Evolutionary conservation across 495 filamentous ascomycete species (phyloP), one percentile per base, ranked within the genome.

Genomic region (Parmelia sp.): DNA sequence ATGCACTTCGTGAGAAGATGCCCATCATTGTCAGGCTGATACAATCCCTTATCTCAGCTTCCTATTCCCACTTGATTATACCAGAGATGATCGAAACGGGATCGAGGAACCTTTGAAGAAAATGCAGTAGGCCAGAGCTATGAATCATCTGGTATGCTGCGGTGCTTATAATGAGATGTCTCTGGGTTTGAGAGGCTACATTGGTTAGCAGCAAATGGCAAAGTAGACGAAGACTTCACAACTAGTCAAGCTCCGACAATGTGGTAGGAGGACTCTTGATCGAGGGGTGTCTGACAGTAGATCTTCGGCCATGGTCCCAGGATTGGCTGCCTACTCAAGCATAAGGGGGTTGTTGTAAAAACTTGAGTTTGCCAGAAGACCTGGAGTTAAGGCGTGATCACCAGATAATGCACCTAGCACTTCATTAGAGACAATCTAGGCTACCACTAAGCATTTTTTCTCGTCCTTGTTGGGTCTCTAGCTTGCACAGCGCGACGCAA

Each of bases 11-110:
- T 49, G 45, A 49, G 45, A 25, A 49, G 45, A 12, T 10, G 45
- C 45, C 11, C 45, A 25, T 49, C 8, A 25, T 49, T 49, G n/a
- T 12, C 45, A 27, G 23, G 23, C 23, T 49, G 45, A 8, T 27
- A 23, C 11, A n/a, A 8, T 27, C 25, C 45, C 78, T 75, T 68
- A 82, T 74, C 29, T 82, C 82, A 74, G 84, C 78, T 63, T 85
- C 83, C 31, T 77, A 71, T 37, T 79, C 79, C 70, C 80, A 82
- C 64, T 82, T 75, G 53, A 74, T 77, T 62, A 81, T 75, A 72
- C 80, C 82, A 42, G 71, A 75, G 60, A 78, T 83, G 58, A 82
- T 68, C 37, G 80, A 82, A 33, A 31, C 60, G 19, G 67, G 62
- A 35, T 64, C 63, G n/a, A 62, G 36, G 23, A 47, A 47, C 19